Evolutionary conservation across 2,329 filamentous ascomycete genomes (phyloP), one percentile per base, ranked within the genome.

Genomic region (Chrysoporthe cubensis): DNA sequence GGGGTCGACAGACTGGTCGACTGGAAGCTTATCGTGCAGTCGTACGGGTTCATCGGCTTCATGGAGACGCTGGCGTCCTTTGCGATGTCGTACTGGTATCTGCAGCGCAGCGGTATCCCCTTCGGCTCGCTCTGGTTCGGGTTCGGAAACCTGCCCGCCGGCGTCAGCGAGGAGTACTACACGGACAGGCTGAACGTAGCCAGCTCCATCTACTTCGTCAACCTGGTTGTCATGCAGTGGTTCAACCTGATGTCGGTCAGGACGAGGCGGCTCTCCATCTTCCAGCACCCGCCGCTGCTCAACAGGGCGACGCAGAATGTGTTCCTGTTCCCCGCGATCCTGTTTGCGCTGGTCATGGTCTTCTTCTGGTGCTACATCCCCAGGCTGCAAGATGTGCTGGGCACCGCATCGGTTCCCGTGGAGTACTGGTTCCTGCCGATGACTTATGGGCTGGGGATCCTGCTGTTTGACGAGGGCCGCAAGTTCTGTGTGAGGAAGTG

Each of bases 141-240:
- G 32, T 93, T 91, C 74, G 89, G 89, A 62, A 73, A 77, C 3
- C 73, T 84, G 4, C 85, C 84, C 11, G 81, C 73, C 66, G 80
- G 75, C 74, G 82, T 87, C 13, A 84, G 86, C 63, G 77, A 83
- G 1, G 86, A 86, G 58, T 85, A 83, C 66, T 87, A 89, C 73
- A 80, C 78, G 0, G 76, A 80, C 40, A 83, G 86, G 70, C 79
- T 91, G 34, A 90, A 89, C 70, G 83, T 86, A 69, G 90, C 90
- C 0, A 90, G 87, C 48, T 91, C 88, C 18, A 89, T 95, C 69
- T 94, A 94, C 78, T 94, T 94, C 73, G 86, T 94, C 72, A 94
- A 90, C 68, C 80, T 95, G 32, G 91, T 95, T 2, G 88, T 94
- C 61, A 93, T 94, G 90, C 90, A 92, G 82, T 90, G 89, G 83